These are phyloP conservation scores for Boletus semigastroideus DNA, from an alignment of 1,284 basidiomycete genomes.

Conservation along the genomic window DNA sequence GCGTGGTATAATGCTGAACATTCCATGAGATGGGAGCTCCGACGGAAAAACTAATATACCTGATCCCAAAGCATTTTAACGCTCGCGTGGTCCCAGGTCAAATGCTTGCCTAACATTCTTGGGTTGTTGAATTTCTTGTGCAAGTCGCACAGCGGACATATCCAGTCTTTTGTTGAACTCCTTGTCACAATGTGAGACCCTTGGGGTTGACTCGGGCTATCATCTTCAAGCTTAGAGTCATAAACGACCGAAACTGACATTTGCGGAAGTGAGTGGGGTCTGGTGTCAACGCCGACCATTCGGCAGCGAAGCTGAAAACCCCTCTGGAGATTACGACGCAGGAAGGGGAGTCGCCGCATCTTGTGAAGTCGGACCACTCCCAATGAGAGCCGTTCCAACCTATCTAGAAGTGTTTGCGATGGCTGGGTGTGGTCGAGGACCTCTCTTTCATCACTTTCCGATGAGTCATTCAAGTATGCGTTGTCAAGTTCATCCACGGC, in stretches of 20 bases:
- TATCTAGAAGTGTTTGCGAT: conserved; percentile 23
- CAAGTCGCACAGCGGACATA: conserved; percentile 63
- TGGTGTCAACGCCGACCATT: conserved; percentile 17
- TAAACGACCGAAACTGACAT: conserved; percentile 34
- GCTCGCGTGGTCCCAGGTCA: conserved; percentile 54
- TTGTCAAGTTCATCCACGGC: neutral
- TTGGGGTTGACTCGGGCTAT: conserved; percentile 4
- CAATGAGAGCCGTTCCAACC: conserved; percentile 20
- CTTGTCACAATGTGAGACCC: conserved; percentile 1
- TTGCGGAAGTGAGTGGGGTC: conserved; percentile 13
- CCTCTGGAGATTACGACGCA: conserved; percentile 46
- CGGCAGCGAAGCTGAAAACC: conserved; percentile 44
- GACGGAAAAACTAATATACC: conserved; percentile 16
- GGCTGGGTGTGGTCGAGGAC: conserved; percentile 9
- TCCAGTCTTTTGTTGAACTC: conserved; percentile 40
- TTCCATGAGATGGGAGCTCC: neutral
- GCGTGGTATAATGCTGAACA: conserved; percentile 14
- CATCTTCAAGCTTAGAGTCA: conserved; percentile 1
- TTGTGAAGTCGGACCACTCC: conserved; percentile 20
- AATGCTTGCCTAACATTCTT: conserved; percentile 52
- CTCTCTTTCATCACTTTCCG: conserved; percentile 12
- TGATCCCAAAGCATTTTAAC: conserved; percentile 44
- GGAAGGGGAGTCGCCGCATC: conserved; percentile 48
- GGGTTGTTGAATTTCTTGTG: conserved; percentile 48
- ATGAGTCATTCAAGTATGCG: conserved; percentile 3